phyloP scores from a whole-genome alignment of 208 protist genomes.

The Wallacemonas sp. region DNA sequence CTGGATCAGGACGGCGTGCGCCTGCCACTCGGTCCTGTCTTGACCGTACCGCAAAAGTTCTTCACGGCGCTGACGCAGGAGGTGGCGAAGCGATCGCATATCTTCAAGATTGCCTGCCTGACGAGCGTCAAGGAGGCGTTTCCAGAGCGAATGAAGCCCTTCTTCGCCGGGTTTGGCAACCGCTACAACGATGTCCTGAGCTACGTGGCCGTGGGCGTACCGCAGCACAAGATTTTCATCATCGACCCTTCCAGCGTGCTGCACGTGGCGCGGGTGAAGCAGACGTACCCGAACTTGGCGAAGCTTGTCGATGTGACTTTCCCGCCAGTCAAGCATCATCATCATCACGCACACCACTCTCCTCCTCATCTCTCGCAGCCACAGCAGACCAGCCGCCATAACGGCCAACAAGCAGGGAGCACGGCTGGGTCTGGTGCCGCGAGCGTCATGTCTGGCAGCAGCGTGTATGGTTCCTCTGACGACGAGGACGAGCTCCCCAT shows the following conservation, averaged over 20 bases:
- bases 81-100: slow-evolving; percentile 86
- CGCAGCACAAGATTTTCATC: slow-evolving; percentile 85
- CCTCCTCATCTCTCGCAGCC: no score
- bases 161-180: slow-evolving; percentile 93
- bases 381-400: background rate
- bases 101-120: slow-evolving; percentile 92
- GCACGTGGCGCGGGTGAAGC: slow-evolving; percentile 70
- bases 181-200: slow-evolving; percentile 87
- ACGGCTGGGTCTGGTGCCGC: slow-evolving; percentile 1
- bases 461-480: slow-evolving; percentile 7
- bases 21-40: slow-evolving; percentile 84
- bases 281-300: slow-evolving; percentile 77
- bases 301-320: slow-evolving; percentile 86
- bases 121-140: slow-evolving; percentile 74
- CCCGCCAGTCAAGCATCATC: slow-evolving; percentile 40
- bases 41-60: slow-evolving; percentile 88
- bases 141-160: slow-evolving; percentile 61
- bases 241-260: slow-evolving; percentile 82
- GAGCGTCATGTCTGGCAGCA: background rate
- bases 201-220: slow-evolving; percentile 81
- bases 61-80: slow-evolving; percentile 89
- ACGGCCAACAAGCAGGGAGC: background rate
- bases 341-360: no score
- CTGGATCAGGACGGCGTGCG: slow-evolving; percentile 72
- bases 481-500: background rate